phyloP scores from a whole-genome alignment of 2,329 filamentous ascomycete species.

The Corinectria fuckeliana region DNA sequence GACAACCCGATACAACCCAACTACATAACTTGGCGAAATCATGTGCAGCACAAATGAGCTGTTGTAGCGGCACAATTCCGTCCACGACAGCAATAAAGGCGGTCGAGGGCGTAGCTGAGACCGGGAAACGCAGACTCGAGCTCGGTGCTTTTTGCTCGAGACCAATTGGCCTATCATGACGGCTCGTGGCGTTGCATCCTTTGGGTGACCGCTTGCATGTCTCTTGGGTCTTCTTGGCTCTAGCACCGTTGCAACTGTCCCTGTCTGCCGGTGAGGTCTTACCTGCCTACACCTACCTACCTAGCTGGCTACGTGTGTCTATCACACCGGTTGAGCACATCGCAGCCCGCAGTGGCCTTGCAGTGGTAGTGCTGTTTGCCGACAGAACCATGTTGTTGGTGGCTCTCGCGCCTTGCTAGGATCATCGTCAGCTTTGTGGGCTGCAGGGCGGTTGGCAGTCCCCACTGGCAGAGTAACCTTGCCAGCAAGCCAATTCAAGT shows the following conservation, averaged over 20 bases:
- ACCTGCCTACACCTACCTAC: background rate
- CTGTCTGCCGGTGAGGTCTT: conserved; percentile 9
- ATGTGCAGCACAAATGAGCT: background rate
- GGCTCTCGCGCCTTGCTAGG: conserved; percentile 4
- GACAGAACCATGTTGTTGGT: conserved; percentile 12
- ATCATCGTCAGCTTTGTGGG: conserved; percentile 17
- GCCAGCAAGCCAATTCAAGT: conserved; percentile 10
- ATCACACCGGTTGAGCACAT: conserved; percentile 33
- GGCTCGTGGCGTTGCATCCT: conserved; percentile 20
- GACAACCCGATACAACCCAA: background rate
- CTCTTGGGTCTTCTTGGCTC: too few species aligned
- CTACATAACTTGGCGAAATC: background rate
- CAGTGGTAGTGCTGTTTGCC: conserved; percentile 17
- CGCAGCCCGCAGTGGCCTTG: conserved; percentile 26
- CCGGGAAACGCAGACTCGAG: conserved; percentile 15
- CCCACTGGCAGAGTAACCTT: conserved; percentile 17
- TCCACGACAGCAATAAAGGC: conserved; percentile 21
- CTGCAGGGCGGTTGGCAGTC: conserved; percentile 7
- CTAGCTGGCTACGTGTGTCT: conserved; percentile 33
- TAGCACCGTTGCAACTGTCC: conserved; percentile 17
- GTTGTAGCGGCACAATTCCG: conserved; percentile 9
- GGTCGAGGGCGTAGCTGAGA: conserved; percentile 25
- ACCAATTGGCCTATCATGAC: conserved; percentile 29
- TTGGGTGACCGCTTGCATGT: conserved; percentile 18
- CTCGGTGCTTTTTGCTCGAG: conserved; percentile 3